phyloP scores from a whole-genome alignment of 1,139 yeast species.

The Saccharomycopsis hybrid region DNA sequence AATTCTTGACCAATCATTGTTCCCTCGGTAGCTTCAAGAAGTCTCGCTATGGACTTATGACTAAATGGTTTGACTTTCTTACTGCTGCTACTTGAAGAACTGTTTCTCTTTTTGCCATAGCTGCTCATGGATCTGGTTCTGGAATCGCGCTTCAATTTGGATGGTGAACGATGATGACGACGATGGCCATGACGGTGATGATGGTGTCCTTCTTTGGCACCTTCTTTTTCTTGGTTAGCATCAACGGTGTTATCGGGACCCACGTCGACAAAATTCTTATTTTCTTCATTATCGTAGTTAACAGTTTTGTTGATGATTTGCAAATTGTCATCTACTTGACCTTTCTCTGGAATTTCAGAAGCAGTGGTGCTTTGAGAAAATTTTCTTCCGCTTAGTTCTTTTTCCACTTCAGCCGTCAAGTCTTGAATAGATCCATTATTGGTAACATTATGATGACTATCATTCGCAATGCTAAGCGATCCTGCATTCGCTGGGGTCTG shows the following conservation, averaged over 20 bases:
- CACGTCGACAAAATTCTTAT: too few relatives aligned
- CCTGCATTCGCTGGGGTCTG: not conserved
- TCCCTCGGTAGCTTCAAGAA: constrained; percentile 19
- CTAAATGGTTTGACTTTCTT: constrained; percentile 16
- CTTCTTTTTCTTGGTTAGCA: not conserved
- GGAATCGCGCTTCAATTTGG: not conserved
- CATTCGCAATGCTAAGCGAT: too few relatives aligned
- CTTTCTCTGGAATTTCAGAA: not conserved
- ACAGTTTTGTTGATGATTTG: too few relatives aligned
- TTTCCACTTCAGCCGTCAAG: too few relatives aligned
- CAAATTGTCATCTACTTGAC: not conserved
- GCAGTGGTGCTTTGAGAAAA: too few relatives aligned
- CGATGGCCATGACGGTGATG: not conserved
- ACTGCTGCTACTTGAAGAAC: not conserved
- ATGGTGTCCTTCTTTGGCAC: not conserved
- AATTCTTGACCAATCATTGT: constrained; percentile 39
- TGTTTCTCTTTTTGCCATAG: too few relatives aligned
- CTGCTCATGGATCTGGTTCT: too few relatives aligned
- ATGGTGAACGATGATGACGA: not conserved
- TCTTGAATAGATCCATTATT: too few relatives aligned
- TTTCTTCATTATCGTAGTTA: too few relatives aligned
- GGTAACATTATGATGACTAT: too few relatives aligned
- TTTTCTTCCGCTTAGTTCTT: too few relatives aligned
- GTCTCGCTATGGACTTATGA: constrained; percentile 8
- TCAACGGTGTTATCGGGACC: not conserved